Evolutionary conservation across 2,329 filamentous ascomycete genomes (phyloP).

Genomic region (Endocalyx cinctus): DNA sequence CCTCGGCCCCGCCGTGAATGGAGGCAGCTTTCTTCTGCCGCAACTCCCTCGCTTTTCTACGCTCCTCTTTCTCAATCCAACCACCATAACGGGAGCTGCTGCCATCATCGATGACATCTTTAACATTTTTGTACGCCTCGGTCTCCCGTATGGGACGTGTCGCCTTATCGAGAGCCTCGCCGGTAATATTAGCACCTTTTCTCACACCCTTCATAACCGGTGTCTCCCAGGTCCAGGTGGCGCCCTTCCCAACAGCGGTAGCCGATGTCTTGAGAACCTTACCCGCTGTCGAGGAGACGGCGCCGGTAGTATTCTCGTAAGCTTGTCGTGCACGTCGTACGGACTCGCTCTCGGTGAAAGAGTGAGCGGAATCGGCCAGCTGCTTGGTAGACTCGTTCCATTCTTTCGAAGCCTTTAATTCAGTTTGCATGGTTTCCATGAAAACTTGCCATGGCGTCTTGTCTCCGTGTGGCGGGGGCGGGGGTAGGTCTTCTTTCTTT

Average conservation of each 20-base stretch:
- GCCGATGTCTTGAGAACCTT: slow-evolving; percentile 82
- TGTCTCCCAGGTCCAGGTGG: slow-evolving; percentile 96
- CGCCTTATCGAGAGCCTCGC: slow-evolving; percentile 85
- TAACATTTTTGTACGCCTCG: slow-evolving; percentile 90
- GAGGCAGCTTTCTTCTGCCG: slow-evolving; percentile 59
- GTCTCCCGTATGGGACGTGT: slow-evolving; percentile 92
- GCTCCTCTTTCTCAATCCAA: slow-evolving; percentile 95
- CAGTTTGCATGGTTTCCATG: slow-evolving; percentile 87
- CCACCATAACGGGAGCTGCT: slow-evolving; percentile 94
- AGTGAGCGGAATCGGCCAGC: slow-evolving; percentile 79
- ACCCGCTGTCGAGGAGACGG: slow-evolving; percentile 72
- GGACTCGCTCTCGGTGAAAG: slow-evolving; percentile 89
- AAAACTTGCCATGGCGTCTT: slow-evolving; percentile 99
- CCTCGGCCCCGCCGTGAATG: slow-evolving; percentile 49
- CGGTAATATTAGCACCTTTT: slow-evolving; percentile 79
- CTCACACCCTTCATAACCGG: slow-evolving; percentile 86
- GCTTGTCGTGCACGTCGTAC: slow-evolving; percentile 81
- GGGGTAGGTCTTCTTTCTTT: slow-evolving; percentile 66
- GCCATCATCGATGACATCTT: slow-evolving; percentile 94
- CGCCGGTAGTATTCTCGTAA: slow-evolving; percentile 81
- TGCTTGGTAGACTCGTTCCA: slow-evolving; percentile 99
- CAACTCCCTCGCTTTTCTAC: slow-evolving; percentile 70
- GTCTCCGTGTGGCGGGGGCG: slow-evolving; percentile 93
- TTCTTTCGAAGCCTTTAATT: slow-evolving; percentile 96
- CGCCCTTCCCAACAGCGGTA: slow-evolving; percentile 81